These are phyloP conservation scores for Lepidopterella palustris DNA, from an alignment of 495 filamentous ascomycete species.

Conservation along the genomic window DNA sequence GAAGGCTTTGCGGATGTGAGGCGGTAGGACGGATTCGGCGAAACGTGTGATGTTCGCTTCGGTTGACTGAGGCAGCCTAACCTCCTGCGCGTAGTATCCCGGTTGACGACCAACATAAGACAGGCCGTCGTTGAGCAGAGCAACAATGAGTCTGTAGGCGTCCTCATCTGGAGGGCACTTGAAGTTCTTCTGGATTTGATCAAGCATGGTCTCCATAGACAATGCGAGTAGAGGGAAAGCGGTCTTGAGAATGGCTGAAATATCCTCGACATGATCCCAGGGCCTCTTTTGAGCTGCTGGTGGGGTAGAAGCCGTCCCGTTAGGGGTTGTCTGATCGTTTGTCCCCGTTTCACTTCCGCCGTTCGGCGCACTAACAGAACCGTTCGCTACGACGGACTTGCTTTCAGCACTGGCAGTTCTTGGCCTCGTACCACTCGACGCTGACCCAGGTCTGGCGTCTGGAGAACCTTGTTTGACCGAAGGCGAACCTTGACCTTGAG, in stretches of 20 bases:
- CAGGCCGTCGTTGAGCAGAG: constrained; percentile 88
- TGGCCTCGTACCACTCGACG: constrained; percentile 39
- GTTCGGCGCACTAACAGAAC: constrained; percentile 19
- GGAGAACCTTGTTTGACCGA: constrained; percentile 42
- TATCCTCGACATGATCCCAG: constrained; percentile 95
- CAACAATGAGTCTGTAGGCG: constrained; percentile 95
- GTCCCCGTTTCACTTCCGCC: constrained; percentile 23
- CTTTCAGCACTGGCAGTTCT: constrained; percentile 47
- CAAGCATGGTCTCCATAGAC: constrained; percentile 99
- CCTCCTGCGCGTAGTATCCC: constrained; percentile 75
- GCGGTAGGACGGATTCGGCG: constrained; percentile 88
- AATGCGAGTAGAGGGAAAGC: constrained; percentile 91
- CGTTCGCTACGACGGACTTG: constrained; percentile 36
- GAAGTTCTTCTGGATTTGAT: constrained; percentile 97
- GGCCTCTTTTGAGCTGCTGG: constrained; percentile 53
- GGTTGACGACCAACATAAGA: constrained; percentile 83
- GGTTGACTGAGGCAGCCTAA: constrained; percentile 81
- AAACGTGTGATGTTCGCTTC: constrained; percentile 96
- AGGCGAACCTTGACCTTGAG: constrained; percentile 44
- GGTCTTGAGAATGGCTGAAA: constrained; percentile 88
- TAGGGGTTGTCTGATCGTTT: constrained; percentile 7
- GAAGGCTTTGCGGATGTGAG: constrained; percentile 88
- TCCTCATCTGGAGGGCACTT: constrained; percentile 98
- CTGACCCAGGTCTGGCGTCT: constrained; percentile 34
- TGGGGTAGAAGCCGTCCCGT: constrained; percentile 20